Conservation (phyloP, 2,329 filamentous ascomycete genomes). For the Rachicladosporium sp. region DNA sequence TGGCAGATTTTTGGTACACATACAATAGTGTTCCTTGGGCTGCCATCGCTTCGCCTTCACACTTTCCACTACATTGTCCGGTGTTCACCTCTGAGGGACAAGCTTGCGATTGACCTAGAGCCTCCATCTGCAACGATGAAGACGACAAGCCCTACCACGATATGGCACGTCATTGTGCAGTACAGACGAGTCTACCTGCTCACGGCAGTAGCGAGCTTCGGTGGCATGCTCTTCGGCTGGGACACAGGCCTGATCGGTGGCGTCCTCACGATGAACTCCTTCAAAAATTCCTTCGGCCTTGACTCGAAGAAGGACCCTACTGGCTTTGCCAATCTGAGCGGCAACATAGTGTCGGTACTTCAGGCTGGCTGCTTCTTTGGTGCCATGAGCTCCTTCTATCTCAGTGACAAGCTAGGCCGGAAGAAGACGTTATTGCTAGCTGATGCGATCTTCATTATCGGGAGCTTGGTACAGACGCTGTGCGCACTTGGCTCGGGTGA, state of each 20-base stretch:
- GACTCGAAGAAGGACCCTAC: slow-evolving; percentile 16
- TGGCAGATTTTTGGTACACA: no score
- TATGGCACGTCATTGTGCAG: slow-evolving; percentile 28
- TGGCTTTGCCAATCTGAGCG: slow-evolving; percentile 27
- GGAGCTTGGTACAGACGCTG: slow-evolving; percentile 29
- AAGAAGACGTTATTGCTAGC: slow-evolving; percentile 30
- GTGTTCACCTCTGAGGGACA: no score
- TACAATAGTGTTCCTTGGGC: no score
- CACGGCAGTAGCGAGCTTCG: slow-evolving; percentile 31
- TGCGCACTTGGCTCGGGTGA: slow-evolving; percentile 23
- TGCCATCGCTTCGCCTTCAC: no score
- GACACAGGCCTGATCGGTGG: slow-evolving; percentile 23
- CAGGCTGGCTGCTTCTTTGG: slow-evolving; percentile 35
- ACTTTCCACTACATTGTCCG: no score
- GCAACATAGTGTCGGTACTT: slow-evolving; percentile 33
- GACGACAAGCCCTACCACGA: slow-evolving; percentile 20
- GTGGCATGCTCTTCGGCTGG: slow-evolving; percentile 17
- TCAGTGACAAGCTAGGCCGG: slow-evolving; percentile 30
- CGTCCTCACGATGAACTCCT: slow-evolving; percentile 31
- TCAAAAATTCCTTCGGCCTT: slow-evolving; percentile 30
- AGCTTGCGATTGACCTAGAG: no score
- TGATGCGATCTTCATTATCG: slow-evolving; percentile 31
- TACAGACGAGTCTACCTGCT: slow-evolving; percentile 30
- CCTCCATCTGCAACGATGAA: slow-evolving; percentile 22
- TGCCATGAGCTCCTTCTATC: slow-evolving; percentile 30